These are phyloP conservation scores for Halophytophthora polymorphica DNA, from an alignment of 352 stramenopile genomes.

Conservation along the genomic window DNA sequence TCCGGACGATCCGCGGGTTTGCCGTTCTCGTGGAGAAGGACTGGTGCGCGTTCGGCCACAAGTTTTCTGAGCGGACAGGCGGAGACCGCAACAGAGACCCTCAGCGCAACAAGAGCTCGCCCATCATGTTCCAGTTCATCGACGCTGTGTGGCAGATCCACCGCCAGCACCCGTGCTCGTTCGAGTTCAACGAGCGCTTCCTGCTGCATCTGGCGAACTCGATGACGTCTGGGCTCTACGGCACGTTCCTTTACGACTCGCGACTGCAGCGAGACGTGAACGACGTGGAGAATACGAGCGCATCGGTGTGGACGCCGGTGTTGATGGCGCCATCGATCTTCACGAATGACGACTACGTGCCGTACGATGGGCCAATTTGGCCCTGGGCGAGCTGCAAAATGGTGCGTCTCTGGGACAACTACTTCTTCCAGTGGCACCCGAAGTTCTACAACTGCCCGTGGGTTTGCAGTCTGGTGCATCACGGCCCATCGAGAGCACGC, in stretches of 20 bases:
- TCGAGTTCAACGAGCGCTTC: conserved; percentile 87
- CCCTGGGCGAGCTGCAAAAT: conserved; percentile 79
- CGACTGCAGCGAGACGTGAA: conserved; percentile 68
- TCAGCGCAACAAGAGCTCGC: conserved; percentile 73
- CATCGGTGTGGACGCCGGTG: conserved; percentile 82
- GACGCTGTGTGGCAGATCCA: conserved; percentile 84
- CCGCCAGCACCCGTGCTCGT: conserved; percentile 73
- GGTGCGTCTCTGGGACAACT: conserved; percentile 77
- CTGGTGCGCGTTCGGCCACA: conserved; percentile 85
- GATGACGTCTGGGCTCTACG: conserved; percentile 76
- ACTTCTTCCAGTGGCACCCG: conserved; percentile 86
- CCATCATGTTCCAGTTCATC: conserved; percentile 87
- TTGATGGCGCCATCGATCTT: conserved; percentile 47
- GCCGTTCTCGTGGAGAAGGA: conserved; percentile 83
- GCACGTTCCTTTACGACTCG: conserved; percentile 81
- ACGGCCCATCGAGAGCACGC: conserved; percentile 18
- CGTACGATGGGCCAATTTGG: conserved; percentile 61
- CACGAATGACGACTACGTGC: conserved; percentile 49
- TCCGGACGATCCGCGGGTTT: conserved; percentile 83
- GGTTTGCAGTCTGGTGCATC: conserved; percentile 51
- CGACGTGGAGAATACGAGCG: conserved; percentile 41
- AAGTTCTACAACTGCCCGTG: conserved; percentile 81
- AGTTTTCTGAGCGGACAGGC: conserved; percentile 69
- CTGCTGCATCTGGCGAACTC: conserved; percentile 79
- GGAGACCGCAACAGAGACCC: conserved; percentile 74